These are phyloP conservation scores for Curvularia lunata DNA, from an alignment of 2,329 filamentous ascomycete species.

Conservation along the genomic window DNA sequence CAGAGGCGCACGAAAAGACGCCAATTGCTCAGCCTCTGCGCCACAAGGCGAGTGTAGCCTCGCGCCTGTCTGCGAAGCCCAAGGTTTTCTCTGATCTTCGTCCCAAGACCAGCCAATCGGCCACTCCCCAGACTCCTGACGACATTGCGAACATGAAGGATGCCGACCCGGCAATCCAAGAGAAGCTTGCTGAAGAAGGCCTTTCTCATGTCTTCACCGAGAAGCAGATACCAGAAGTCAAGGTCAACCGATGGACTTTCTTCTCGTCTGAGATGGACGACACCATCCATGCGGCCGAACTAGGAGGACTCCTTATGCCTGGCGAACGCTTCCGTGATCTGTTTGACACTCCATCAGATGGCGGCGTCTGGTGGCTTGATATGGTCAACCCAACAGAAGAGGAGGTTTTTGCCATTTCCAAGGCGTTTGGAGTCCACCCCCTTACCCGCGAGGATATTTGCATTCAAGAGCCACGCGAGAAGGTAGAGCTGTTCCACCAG, in stretches of 20 bases:
- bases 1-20: conserved; percentile 59
- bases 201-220: conserved; percentile 45
- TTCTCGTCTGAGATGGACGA: conserved; percentile 95
- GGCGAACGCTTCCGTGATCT: conserved; percentile 89
- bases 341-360: conserved; percentile 72
- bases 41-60: conserved; percentile 44
- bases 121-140: conserved; percentile 46
- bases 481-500: conserved; percentile 95
- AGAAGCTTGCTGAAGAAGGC: conserved; percentile 53
- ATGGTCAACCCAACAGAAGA: conserved; percentile 88
- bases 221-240: conserved; percentile 53
- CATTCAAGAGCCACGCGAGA: conserved; percentile 94
- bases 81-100: conserved; percentile 69
- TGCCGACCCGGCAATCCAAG: conserved; percentile 47
- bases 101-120: conserved; percentile 47
- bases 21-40: conserved; percentile 53
- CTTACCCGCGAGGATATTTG: conserved; percentile 96
- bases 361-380: conserved; percentile 99
- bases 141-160: conserved; percentile 40
- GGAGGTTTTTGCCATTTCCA: conserved; percentile 85
- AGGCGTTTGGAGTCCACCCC: conserved; percentile 93
- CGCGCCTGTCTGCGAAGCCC: conserved; percentile 56
- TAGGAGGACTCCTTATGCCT: conserved; percentile 86
- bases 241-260: conserved; percentile 86
- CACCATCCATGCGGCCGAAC: conserved; percentile 86